Evolutionary conservation across 768 basidiomycete genomes (phyloP).

Genomic region (Kwoniella dendrophila): DNA sequence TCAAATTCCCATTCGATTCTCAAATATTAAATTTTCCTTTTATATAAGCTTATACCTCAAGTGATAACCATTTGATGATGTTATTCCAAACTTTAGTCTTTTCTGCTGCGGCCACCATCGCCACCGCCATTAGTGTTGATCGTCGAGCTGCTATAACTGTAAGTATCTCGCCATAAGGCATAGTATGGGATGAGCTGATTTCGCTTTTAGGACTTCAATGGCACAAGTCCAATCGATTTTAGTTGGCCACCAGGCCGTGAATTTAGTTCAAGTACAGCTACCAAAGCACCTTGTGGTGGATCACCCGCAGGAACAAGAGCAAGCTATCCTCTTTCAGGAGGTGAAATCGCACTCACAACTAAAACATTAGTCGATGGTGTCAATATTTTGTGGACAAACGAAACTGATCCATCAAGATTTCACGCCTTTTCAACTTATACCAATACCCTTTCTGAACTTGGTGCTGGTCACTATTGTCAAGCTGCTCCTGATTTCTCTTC

Average conservation of each 20-base stretch:
- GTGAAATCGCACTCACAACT: slow-evolving; percentile 34
- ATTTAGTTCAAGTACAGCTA: slow-evolving; percentile 19
- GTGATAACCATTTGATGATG: slow-evolving; percentile 5
- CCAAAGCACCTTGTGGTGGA: slow-evolving; percentile 31
- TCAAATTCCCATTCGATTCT: not conserved
- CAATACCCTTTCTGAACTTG: slow-evolving; percentile 25
- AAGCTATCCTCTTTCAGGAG: slow-evolving; percentile 30
- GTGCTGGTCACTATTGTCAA: slow-evolving; percentile 36
- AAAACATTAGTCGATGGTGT: slow-evolving; percentile 26
- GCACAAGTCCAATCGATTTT: slow-evolving; percentile 10
- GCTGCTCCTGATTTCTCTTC: slow-evolving; percentile 37
- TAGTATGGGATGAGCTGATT: not conserved
- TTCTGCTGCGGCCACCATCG: not conserved
- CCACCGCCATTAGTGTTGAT: slow-evolving; percentile 13
- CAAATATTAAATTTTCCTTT: not conserved
- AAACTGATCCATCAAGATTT: slow-evolving; percentile 25
- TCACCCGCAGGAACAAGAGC: slow-evolving; percentile 12
- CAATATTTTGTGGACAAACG: slow-evolving; percentile 32
- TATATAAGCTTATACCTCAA: no score
- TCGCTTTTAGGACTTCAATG: slow-evolving; percentile 14
- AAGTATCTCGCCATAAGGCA: not conserved
- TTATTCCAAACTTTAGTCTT: slow-evolving; percentile 1
- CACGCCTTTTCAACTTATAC: slow-evolving; percentile 35
- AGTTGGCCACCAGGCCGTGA: slow-evolving; percentile 22
- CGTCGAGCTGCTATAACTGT: slow-evolving; percentile 26